Evolutionary conservation across 495 filamentous ascomycete genomes (phyloP).

Genomic region (Penicillium argentinense): DNA sequence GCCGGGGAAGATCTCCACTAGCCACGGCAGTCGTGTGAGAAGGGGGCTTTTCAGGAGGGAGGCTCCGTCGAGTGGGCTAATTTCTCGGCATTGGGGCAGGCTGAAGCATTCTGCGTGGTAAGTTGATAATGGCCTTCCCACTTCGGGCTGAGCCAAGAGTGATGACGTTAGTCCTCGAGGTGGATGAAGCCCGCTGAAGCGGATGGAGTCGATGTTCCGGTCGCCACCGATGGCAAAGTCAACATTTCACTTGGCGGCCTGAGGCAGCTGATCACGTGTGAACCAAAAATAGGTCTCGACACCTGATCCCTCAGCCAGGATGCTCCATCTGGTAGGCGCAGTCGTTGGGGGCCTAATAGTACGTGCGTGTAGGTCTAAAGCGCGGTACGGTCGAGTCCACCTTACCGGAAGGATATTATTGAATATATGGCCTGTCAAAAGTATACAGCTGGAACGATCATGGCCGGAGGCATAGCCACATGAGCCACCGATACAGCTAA

Average conservation of each 20-base stretch:
- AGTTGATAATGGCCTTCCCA: not conserved
- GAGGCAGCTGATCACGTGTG: too few relatives aligned
- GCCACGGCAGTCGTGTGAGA: not conserved
- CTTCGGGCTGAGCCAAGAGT: not conserved
- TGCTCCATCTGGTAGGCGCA: too few relatives aligned
- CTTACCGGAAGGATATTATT: too few relatives aligned
- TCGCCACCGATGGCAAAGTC: constrained; percentile 9
- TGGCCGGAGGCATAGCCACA: too few relatives aligned
- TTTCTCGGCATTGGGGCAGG: not conserved
- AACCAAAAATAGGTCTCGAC: not conserved
- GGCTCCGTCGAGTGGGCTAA: not conserved
- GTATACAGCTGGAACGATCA: too few relatives aligned
- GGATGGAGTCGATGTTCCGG: constrained; percentile 1
- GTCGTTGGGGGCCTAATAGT: too few relatives aligned
- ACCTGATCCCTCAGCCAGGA: too few relatives aligned
- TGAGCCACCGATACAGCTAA: too few relatives aligned
- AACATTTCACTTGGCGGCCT: constrained; percentile 4
- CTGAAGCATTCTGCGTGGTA: not conserved
- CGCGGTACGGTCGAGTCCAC: too few relatives aligned
- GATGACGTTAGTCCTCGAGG: constrained; percentile 1
- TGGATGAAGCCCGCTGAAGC: not conserved
- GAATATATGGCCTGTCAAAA: too few relatives aligned
- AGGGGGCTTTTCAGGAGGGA: not conserved
- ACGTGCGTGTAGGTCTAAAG: too few relatives aligned
- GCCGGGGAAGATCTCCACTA: constrained; percentile 12